Evolutionary conservation across 2,329 filamentous ascomycete species (phyloP).

Genomic region (Colletotrichum sublineola): DNA sequence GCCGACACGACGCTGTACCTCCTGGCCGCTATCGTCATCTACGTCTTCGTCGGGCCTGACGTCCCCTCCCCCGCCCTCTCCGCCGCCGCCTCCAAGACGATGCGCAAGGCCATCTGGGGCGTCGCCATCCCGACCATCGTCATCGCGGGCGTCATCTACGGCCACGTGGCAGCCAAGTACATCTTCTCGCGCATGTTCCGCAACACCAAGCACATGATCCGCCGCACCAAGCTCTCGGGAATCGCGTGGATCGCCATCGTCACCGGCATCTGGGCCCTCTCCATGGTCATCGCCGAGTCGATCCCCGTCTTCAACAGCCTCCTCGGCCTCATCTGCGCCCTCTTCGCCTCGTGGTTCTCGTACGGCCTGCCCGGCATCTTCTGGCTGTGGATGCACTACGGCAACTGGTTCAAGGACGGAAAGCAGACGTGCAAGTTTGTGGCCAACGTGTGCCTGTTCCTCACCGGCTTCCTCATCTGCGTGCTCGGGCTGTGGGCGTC

Average conservation of each 20-base stretch:
- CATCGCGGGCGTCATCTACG: conserved; percentile 79
- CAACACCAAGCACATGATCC: conserved; percentile 67
- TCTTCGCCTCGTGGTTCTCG: conserved; percentile 78
- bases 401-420: conserved; percentile 53
- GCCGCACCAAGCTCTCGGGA: conserved; percentile 64
- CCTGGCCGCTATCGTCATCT: conserved; percentile 74
- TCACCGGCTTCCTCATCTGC: conserved; percentile 54
- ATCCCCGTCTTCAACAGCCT: conserved; percentile 78
- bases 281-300: conserved; percentile 77
- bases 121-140: conserved; percentile 78
- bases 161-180: conserved; percentile 75
- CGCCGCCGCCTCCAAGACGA: conserved; percentile 63
- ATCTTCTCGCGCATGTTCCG: conserved; percentile 74
- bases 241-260: conserved; percentile 71
- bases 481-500: conserved; percentile 57
- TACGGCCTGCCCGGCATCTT: conserved; percentile 62
- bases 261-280: conserved; percentile 67
- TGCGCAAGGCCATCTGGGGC: conserved; percentile 76
- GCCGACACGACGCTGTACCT: conserved; percentile 74
- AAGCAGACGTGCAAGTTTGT: conserved; percentile 51
- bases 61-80: conserved; percentile 77
- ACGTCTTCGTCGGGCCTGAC: conserved; percentile 72
- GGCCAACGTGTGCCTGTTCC: conserved; percentile 50
- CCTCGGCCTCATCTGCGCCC: conserved; percentile 71
- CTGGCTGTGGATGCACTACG: conserved; percentile 63